Evolutionary conservation across 31 red algal genomes (phyloP).

Genomic region (Odonthalia washingtoniensis): DNA sequence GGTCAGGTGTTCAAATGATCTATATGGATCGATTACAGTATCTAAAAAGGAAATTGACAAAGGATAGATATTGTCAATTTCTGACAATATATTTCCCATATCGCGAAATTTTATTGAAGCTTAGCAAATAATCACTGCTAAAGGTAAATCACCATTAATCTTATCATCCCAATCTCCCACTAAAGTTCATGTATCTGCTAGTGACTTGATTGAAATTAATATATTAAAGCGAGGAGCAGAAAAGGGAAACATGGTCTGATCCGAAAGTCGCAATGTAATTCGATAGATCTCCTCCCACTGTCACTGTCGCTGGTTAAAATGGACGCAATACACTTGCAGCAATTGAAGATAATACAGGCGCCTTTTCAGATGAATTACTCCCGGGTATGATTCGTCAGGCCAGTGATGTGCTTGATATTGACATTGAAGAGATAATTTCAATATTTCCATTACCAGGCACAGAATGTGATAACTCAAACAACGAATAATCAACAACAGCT

Average conservation of each 20-base stretch:
- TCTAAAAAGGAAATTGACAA: constrained; percentile 2
- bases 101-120: not conserved
- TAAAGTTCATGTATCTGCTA: not conserved
- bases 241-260: not conserved
- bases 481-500: too few species aligned
- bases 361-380: too few species aligned
- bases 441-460: too few species aligned
- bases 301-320: constrained; percentile 3
- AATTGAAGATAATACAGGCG: too few species aligned
- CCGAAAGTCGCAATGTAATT: too few species aligned
- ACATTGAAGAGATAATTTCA: too few species aligned
- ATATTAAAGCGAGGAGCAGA: not conserved
- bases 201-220: not conserved
- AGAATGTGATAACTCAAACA: too few species aligned
- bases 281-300: not conserved
- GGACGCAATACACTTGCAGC: too few species aligned
- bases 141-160: not conserved
- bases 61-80: not conserved
- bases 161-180: not conserved
- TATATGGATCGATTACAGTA: not conserved
- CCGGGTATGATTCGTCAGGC: too few species aligned
- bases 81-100: not conserved
- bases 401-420: too few species aligned
- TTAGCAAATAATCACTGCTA: not conserved
- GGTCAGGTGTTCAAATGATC: constrained; percentile 4